Percentiles rank a stretch among this genome's conserved stretches.
These are phyloP conservation scores for Diaporthe citrichinensis DNA, from an alignment of 2,329 filamentous ascomycete genomes.

Conservation along the genomic window DNA sequence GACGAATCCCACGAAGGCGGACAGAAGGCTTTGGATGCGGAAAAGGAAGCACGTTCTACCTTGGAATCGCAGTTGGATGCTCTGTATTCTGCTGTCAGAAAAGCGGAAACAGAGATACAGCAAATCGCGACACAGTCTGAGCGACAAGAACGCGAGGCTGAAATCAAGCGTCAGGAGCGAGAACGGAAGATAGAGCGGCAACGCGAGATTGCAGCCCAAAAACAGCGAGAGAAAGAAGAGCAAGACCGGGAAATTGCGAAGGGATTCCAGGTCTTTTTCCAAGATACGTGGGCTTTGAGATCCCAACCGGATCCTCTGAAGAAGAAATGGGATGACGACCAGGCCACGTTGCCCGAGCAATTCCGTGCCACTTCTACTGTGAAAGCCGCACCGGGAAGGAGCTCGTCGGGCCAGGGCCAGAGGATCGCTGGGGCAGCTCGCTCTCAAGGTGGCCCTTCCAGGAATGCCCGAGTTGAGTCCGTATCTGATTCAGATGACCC, in stretches of 20 bases:
- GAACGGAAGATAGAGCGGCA: background rate
- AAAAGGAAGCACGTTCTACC: conserved; percentile 1
- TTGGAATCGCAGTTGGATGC: conserved; percentile 20
- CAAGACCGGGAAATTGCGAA: background rate
- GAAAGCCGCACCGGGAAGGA: no score
- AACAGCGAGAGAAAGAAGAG: conserved; percentile 17
- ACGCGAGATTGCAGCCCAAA: background rate
- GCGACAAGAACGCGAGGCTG: background rate
- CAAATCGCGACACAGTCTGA: background rate
- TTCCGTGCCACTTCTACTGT: background rate
- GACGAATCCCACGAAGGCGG: background rate
- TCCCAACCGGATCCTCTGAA: conserved; percentile 11
- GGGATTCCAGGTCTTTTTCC: background rate
- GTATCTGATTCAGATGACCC: background rate
- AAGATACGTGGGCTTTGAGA: background rate
- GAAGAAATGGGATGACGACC: conserved; percentile 18
- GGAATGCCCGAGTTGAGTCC: background rate
- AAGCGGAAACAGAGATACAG: conserved; percentile 18
- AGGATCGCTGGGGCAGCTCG: background rate
- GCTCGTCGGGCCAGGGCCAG: background rate
- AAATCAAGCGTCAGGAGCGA: background rate
- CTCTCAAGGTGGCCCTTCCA: background rate
- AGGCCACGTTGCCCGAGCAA: background rate
- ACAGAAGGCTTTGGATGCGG: background rate
- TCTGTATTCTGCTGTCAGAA: conserved; percentile 10